Evolutionary conservation across 1,284 basidiomycete genomes (phyloP), one percentile per base, ranked within the genome.

Genomic region (Inonotus hispidus): DNA sequence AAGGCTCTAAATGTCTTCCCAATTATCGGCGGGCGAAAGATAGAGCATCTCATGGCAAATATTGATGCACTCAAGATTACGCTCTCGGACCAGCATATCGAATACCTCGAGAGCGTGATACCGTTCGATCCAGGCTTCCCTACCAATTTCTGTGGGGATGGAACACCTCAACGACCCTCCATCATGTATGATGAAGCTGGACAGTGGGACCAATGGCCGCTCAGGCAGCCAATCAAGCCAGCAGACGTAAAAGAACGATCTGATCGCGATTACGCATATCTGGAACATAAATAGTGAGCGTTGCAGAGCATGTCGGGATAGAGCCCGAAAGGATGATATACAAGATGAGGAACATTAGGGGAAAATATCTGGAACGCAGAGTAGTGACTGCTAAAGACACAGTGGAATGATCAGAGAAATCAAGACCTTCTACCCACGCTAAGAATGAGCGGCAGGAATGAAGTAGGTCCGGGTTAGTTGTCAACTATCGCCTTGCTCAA

Each of bases 121-220:
- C 64, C 64, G 10, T 71, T 71, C 64, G 67, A 71, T 39, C 62
- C 38, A 5, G 62, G 62, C 3, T 73, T 71, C 66, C 72, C 72
- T 14, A 19, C 16, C 41, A n/a, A 8, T 10, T 16, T 50, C 41
- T 10, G 1, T 14, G 41, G 61, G 1, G 56, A 62, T 35, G 56
- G 56, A 27, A 58, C 61, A 35, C 39, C n/a, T n/a, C 21, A 14
- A 21, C 19, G 46, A 47, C 2, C 50, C 6, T 23, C 0, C 16
- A 32, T n/a, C 3, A 27, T 62, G 23, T n/a, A 58, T 35, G 35
- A 38, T 7, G 14, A 39, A 14, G 46, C 56, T 11, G 61, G 32
- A 10, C 43, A 56, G 7, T 41, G 46, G 38, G 60, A 57, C 32
- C 52, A 32, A 13, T 57, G 47, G 54, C 55, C 43, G 27, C 10